A percentile compares a stretch with the other conserved stretches of the same genome.
Evolutionary conservation across 2,329 filamentous ascomycete genomes (phyloP).

Genomic region (Penicillium fuscoglaucum): DNA sequence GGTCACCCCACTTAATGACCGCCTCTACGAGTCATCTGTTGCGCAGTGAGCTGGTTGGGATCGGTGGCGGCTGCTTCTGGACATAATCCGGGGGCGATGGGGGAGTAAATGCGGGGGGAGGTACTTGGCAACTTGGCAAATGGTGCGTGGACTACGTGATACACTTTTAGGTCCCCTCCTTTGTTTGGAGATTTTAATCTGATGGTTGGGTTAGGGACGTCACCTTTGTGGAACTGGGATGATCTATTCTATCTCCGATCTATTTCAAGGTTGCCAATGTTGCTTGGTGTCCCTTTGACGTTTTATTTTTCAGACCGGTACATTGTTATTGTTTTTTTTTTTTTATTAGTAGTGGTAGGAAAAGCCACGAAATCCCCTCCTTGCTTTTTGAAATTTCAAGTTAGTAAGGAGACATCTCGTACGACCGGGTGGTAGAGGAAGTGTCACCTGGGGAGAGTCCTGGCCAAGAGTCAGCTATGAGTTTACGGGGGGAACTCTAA

Average conservation of each 20-base stretch:
- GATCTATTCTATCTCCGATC: background rate
- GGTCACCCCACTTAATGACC: background rate
- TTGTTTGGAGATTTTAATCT: background rate
- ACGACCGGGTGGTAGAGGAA: background rate
- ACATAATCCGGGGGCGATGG: conserved; percentile 7
- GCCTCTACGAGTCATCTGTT: background rate
- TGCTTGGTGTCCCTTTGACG: background rate
- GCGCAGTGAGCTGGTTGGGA: background rate
- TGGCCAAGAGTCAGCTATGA: background rate
- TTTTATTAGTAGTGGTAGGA: too few relatives aligned
- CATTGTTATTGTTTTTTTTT: too few relatives aligned
- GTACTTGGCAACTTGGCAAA: conserved; percentile 10
- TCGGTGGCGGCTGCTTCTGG: background rate
- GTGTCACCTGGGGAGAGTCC: background rate
- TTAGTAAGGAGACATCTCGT: background rate
- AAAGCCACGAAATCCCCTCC: background rate
- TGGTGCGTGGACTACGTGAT: background rate
- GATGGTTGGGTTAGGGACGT: background rate
- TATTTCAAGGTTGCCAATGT: background rate
- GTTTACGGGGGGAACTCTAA: background rate
- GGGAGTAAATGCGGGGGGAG: conserved; percentile 6
- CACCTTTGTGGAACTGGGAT: background rate
- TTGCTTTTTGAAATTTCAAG: background rate
- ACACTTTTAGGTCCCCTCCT: background rate
- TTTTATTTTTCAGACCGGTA: too few relatives aligned